Evolutionary conservation across 805 yeast species (phyloP).

Genomic region (Saitoella complicata): DNA sequence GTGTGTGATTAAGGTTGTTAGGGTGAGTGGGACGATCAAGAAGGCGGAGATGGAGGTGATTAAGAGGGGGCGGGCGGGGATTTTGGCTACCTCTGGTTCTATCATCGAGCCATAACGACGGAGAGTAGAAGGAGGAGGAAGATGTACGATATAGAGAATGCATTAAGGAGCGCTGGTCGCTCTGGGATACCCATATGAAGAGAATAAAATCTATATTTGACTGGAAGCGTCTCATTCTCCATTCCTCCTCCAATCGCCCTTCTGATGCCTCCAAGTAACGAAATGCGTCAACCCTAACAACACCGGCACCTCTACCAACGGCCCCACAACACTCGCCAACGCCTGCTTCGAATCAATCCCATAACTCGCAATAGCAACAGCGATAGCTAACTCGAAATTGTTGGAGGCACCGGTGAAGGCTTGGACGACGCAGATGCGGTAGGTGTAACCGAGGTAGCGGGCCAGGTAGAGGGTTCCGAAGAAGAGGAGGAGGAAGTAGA

Average conservation of each 20-base stretch:
- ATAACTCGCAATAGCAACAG: conserved; percentile 36
- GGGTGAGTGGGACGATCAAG: conserved; percentile 74
- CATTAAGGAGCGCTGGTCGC: too few relatives aligned
- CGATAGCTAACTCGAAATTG: conserved; percentile 40
- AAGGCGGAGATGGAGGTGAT: conserved; percentile 23
- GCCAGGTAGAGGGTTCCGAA: conserved; percentile 26
- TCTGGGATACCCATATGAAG: too few relatives aligned
- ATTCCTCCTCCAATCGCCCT: conserved; percentile 1
- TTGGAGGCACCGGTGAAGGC: conserved; percentile 43
- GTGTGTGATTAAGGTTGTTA: conserved; percentile 43
- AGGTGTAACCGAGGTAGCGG: conserved; percentile 16
- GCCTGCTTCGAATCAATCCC: conserved; percentile 38
- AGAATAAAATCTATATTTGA: too few relatives aligned
- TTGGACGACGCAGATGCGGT: conserved; percentile 31
- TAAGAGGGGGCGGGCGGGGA: neutral
- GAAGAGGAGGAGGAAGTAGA: conserved; percentile 35
- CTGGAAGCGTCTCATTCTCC: too few relatives aligned
- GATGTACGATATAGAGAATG: too few relatives aligned
- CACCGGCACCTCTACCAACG: conserved; percentile 42
- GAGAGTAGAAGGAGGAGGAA: too few relatives aligned
- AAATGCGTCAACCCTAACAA: conserved; percentile 19
- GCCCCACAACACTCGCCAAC: conserved; percentile 45
- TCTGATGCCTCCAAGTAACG: neutral
- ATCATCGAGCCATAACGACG: too few relatives aligned
- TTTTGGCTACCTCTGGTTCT: too few relatives aligned